A percentile compares a stretch with the other conserved stretches of the same genome.
Evolutionary conservation across 202 grass and related monocot species (phyloP).

Genomic region (Digitaria exilis): DNA sequence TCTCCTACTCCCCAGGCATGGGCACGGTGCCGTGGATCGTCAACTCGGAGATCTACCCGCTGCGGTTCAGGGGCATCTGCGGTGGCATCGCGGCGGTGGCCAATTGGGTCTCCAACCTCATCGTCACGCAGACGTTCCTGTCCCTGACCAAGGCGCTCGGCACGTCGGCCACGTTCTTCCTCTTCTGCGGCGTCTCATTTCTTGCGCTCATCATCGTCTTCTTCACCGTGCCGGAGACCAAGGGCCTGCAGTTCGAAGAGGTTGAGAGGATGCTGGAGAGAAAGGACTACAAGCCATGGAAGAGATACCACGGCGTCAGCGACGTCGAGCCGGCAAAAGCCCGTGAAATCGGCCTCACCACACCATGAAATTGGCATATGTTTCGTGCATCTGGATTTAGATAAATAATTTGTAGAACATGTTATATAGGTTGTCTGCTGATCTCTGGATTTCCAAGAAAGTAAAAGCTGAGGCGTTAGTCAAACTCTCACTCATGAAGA

Average conservation of each 20-base stretch:
- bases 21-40: slow-evolving; percentile 94
- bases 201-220: slow-evolving; percentile 67
- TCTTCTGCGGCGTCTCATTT: slow-evolving; percentile 69
- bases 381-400: neutral
- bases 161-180: slow-evolving; percentile 79
- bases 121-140: slow-evolving; percentile 89
- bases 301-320: slow-evolving; percentile 36
- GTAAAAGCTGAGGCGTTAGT: neutral
- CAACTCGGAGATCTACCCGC: slow-evolving; percentile 98
- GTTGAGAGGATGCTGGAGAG: slow-evolving; percentile 87
- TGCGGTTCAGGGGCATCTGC: slow-evolving; percentile 81
- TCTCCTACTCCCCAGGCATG: slow-evolving; percentile 94
- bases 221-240: slow-evolving; percentile 91
- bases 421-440: neutral
- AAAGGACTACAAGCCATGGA: slow-evolving; percentile 86
- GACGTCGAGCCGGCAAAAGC: neutral
- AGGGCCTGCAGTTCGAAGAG: slow-evolving; percentile 90
- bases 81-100: slow-evolving; percentile 89
- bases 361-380: slow-evolving; percentile 1
- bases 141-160: slow-evolving; percentile 85
- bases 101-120: slow-evolving; percentile 96
- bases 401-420: slow-evolving; percentile 29
- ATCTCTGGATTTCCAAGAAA: neutral
- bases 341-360: slow-evolving; percentile 9
- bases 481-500: neutral